A percentile compares a stretch with the other conserved stretches of the same genome.
phyloP scores from a whole-genome alignment of 2,329 filamentous ascomycete species.

The Aspergillus intermedius region DNA sequence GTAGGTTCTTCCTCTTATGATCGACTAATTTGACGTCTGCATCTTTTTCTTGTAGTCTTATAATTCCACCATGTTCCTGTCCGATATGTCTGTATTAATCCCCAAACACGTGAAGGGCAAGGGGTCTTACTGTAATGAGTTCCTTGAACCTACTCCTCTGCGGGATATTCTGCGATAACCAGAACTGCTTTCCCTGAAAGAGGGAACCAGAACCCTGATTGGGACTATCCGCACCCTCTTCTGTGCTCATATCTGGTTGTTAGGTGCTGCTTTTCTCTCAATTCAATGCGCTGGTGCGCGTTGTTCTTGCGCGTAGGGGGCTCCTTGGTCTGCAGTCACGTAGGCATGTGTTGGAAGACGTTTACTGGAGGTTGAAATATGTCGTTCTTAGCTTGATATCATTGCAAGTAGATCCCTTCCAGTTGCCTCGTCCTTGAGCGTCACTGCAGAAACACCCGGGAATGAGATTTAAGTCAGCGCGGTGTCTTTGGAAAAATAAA shows the following conservation, averaged over 20 bases:
- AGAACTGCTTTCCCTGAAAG: conserved; percentile 53
- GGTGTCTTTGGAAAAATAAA: too few species aligned
- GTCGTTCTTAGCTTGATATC: too few species aligned
- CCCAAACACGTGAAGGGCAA: background rate
- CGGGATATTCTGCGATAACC: conserved; percentile 51
- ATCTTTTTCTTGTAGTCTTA: conserved; percentile 48
- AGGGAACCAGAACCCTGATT: conserved; percentile 23
- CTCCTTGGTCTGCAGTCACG: too few species aligned
- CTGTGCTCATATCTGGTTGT: background rate
- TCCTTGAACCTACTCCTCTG: conserved; percentile 43
- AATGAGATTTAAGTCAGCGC: too few species aligned
- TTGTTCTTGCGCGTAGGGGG: too few species aligned
- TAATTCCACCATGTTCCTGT: conserved; percentile 49
- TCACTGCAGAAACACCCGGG: too few species aligned
- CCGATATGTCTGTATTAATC: conserved; percentile 1
- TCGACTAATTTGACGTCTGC: conserved; percentile 56
- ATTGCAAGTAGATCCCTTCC: too few species aligned
- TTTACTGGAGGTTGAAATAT: too few species aligned
- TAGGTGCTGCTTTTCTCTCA: too few species aligned
- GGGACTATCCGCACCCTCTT: background rate
- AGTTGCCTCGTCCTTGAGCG: too few species aligned
- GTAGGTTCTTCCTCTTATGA: conserved; percentile 46
- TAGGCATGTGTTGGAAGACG: too few species aligned
- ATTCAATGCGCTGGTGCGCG: too few species aligned
- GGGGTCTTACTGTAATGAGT: conserved; percentile 39